Evolutionary conservation across 768 basidiomycete species (phyloP).

Genomic region (Boletus insuetus): DNA sequence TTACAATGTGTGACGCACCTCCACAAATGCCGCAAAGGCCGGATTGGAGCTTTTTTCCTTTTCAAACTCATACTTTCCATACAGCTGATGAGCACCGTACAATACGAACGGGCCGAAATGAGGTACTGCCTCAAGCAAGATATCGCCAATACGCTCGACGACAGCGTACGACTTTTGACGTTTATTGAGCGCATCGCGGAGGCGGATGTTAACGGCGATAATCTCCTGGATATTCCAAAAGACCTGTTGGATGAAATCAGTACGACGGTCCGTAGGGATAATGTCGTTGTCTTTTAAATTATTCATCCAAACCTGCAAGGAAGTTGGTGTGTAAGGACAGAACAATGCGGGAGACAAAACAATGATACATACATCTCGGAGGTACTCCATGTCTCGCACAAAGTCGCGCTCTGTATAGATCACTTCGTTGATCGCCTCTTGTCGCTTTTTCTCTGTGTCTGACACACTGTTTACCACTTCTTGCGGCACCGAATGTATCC

Average conservation of each 20-base stretch:
- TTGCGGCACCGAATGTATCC: slow-evolving; percentile 95
- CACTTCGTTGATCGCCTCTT: slow-evolving; percentile 98
- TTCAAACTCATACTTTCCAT: slow-evolving; percentile 99
- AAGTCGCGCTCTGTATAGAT: slow-evolving; percentile 94
- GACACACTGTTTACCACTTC: slow-evolving; percentile 92
- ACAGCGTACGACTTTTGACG: slow-evolving; percentile 94
- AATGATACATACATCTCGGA: slow-evolving; percentile 73
- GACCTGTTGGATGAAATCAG: slow-evolving; percentile 88
- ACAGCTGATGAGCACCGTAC: slow-evolving; percentile 95
- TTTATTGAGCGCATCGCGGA: slow-evolving; percentile 93
- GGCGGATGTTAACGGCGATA: slow-evolving; percentile 81
- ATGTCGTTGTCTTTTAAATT: slow-evolving; percentile 75
- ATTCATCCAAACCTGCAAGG: slow-evolving; percentile 78
- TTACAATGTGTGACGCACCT: slow-evolving; percentile 47
- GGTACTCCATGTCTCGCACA: slow-evolving; percentile 96
- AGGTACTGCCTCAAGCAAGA: slow-evolving; percentile 82
- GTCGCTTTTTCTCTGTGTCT: slow-evolving; percentile 90
- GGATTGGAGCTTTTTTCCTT: slow-evolving; percentile 95
- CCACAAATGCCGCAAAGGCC: slow-evolving; percentile 92
- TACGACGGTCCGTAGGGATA: slow-evolving; percentile 71
- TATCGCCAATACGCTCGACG: slow-evolving; percentile 88
- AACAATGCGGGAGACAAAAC: neutral
- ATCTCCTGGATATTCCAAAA: slow-evolving; percentile 99
- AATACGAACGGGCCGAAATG: slow-evolving; percentile 91
- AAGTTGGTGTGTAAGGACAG: slow-evolving; percentile 1